A percentile compares a stretch with the other conserved stretches of the same genome.
These are phyloP conservation scores for Carex littledalei DNA, from an alignment of 176 grass and related monocot species.

Conservation along the genomic window DNA sequence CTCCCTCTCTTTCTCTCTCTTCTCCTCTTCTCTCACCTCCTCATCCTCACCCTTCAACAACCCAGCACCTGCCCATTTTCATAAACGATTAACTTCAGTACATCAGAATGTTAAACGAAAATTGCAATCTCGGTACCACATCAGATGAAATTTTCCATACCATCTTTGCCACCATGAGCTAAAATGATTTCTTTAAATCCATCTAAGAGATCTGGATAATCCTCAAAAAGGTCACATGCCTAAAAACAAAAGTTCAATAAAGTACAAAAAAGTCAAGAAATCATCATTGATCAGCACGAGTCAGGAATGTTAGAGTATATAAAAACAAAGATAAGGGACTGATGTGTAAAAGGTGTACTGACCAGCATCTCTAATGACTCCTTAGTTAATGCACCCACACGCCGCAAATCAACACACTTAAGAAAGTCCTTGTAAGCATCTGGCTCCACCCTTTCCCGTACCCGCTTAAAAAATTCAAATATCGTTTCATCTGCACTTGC, in stretches of 20 bases:
- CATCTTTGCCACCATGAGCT: conserved; percentile 70
- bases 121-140: background rate
- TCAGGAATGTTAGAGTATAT: background rate
- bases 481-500: conserved; percentile 22
- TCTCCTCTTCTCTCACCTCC: conserved; percentile 56
- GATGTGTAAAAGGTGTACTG: background rate
- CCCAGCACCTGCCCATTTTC: conserved; percentile 43
- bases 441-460: conserved; percentile 31
- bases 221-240: conserved; percentile 76
- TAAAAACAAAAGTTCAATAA: conserved; percentile 24
- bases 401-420: conserved; percentile 26
- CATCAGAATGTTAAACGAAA: conserved; percentile 7
- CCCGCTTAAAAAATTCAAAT: conserved; percentile 34
- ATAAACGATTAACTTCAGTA: conserved; percentile 28
- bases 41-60: conserved; percentile 54
- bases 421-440: conserved; percentile 39
- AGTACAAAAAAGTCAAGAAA: background rate
- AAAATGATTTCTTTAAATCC: conserved; percentile 88
- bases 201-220: conserved; percentile 85
- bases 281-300: background rate
- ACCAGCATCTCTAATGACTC: conserved; percentile 7
- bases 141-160: conserved; percentile 27
- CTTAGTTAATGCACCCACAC: conserved; percentile 12
- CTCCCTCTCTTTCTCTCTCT: conserved; percentile 67
- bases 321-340: conserved; percentile 5